Evolutionary conservation across 2,329 filamentous ascomycete genomes (phyloP), one percentile per base, ranked within the genome.

Genomic region (Paramyrothecium roridum): DNA sequence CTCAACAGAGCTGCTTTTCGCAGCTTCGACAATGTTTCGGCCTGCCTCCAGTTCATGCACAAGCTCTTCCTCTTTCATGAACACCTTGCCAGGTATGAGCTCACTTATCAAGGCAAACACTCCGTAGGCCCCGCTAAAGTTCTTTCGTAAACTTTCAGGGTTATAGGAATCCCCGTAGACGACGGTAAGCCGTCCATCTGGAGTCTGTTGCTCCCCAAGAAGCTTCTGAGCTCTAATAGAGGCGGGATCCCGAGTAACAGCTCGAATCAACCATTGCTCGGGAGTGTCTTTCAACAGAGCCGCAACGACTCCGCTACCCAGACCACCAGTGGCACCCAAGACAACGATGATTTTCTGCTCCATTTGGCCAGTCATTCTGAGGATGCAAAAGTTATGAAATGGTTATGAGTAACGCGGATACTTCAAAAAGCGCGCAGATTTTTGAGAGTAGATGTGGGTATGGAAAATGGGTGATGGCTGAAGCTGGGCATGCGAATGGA

Each of bases 1-100:
- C 19, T 56, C 6, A 40, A 59, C 48, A 19, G 48, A 50, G 48
- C 55, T 56, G 7, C 40, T 12, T 17, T 56, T 50, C 6, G 57
- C 59, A 12, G 57, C 56, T 11, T 55, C 54, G 8, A 59, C 52
- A 20, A 61, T 56, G 19, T 59, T 61, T 11, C 48, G 19, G 12
- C 59, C 57, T 19, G 59, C 55, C 11, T 56, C 48, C 3, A 61
- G 23, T n/a, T 61, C 57, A 45, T 59, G 59, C 2, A 49, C 48
- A 49, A 58, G 20, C 17, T 61, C 50, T 2, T 58, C 55, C 20
- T 61, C 57, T 4, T 13, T 55, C 12, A 53, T 51, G 10, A 59
- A 34, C 2, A 21, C 54, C 16, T 37, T 37, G 3, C 59, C 59
- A 6, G 54, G 52, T 6, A 56, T 19, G 3, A 54, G 50, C 37